phyloP scores from a whole-genome alignment of 257 asterid genomes.

The Capsicum pubescens region DNA sequence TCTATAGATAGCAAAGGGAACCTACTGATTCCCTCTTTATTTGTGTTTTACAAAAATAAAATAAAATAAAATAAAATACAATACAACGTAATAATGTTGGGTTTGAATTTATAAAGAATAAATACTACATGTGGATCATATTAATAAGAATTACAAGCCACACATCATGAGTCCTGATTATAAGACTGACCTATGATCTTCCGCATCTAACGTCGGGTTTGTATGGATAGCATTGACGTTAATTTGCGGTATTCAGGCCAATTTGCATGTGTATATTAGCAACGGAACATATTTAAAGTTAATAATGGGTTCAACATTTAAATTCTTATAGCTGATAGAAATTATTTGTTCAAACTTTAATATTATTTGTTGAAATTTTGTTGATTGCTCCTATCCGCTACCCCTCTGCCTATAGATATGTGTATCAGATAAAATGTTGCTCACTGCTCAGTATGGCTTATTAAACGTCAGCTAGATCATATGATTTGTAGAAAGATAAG shows the following conservation, averaged over 20 bases:
- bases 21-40: neutral
- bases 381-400: neutral
- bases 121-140: neutral
- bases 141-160: neutral
- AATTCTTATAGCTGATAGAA: neutral
- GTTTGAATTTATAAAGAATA: neutral
- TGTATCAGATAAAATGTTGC: neutral
- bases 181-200: neutral
- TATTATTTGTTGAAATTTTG: neutral
- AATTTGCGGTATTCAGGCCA: neutral
- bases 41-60: neutral
- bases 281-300: accelerated
- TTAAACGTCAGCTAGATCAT: neutral
- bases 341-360: neutral
- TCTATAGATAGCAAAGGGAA: neutral
- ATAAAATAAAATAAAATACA: no score
- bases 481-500: no score
- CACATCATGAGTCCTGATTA: neutral
- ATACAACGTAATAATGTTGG: neutral
- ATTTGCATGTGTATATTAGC: neutral
- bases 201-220: neutral
- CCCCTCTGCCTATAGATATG: neutral
- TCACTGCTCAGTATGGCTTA: neutral
- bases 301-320: neutral
- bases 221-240: neutral